Base-by-base conservation (phyloP, 2,329 filamentous ascomycete genomes). In the Fusarium continuum region DNA sequence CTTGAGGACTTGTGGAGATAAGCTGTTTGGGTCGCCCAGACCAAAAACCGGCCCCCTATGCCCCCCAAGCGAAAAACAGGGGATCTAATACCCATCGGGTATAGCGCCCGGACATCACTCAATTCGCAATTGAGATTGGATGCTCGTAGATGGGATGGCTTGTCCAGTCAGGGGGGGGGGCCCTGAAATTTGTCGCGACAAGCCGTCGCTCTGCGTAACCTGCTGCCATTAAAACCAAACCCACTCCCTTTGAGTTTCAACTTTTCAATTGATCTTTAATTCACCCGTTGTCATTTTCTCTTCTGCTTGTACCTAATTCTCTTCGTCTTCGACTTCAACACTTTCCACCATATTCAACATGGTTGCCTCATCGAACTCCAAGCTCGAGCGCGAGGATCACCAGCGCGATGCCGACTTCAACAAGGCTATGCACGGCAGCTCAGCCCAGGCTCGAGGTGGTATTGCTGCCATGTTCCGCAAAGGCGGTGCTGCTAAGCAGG, bases 361-460 rank as follows among this genome's bases (percentile, higher is more conserved):
- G 80, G 76, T 78, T 68, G 69, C 75, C 55, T 75, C 76, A 34
- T 79, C 78, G 57, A 75, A 73, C 55, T 70, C 70, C 51, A 70
- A 73, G 59, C 89, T 97, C 76, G 92, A 96, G 84, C 80, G 83
- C 73, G 92, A 97, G 80, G 88, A 97, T 76, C 90, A 93, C 77
- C 76, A 80, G 74, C 92, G 93, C 70, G 93, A 97, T 90, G 91
- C 92, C 65, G 90, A 86, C 69, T 97, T 97, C 85, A 93, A 92
- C 84, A 91, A 92, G 81, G 91, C 88, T 68, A 83, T 97, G 82
- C 93, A 97, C 79, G 92, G 85, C 73, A 77, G 76, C 61, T 92
- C 91, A 49, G 83, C 91, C 44, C 78, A 88, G 74, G 86, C 87
- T 38, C 79, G 83, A 53, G 91, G 90, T 73, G 91, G 92, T 68